Conservation (phyloP, 192 early-diverging fungal species). For the Podila epicladia region DNA sequence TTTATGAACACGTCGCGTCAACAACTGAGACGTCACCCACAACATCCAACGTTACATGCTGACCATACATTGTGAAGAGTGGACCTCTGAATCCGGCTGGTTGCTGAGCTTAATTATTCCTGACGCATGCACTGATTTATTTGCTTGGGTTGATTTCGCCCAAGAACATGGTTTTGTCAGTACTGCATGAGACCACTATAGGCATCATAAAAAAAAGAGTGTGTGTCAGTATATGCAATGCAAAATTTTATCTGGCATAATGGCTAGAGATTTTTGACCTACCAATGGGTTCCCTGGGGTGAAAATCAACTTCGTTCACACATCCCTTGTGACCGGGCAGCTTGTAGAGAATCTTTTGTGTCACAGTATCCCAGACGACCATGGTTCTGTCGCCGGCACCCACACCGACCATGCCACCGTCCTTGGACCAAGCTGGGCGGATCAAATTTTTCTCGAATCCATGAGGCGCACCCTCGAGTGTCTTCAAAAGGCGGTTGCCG, state of each 20-base stretch:
- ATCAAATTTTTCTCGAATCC: conserved; percentile 96
- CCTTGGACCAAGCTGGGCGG: conserved; percentile 87
- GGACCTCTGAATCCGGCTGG: too few species aligned
- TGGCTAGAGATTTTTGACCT: conserved; percentile 1
- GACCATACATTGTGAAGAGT: too few species aligned
- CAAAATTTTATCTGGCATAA: too few species aligned
- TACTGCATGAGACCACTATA: conserved; percentile 80
- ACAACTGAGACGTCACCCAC: too few species aligned
- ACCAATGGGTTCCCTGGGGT: conserved; percentile 85
- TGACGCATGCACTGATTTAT: conserved; percentile 4
- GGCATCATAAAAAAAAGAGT: conserved; percentile 1
- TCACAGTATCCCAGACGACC: conserved; percentile 87
- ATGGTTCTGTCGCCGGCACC: conserved; percentile 91
- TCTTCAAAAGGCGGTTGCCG: conserved; percentile 77
- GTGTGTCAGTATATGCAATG: background rate
- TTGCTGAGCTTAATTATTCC: too few species aligned
- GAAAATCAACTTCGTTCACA: conserved; percentile 95
- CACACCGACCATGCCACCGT: conserved; percentile 84
- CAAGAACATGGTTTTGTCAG: conserved; percentile 89
- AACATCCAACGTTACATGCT: too few species aligned
- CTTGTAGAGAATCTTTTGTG: conserved; percentile 89
- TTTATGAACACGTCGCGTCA: too few species aligned
- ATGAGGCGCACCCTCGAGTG: conserved; percentile 91
- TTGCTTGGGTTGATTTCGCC: conserved; percentile 78
- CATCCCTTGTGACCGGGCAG: conserved; percentile 95